Conservation (phyloP, 192 early-diverging fungal species). For the Podila verticillata region DNA sequence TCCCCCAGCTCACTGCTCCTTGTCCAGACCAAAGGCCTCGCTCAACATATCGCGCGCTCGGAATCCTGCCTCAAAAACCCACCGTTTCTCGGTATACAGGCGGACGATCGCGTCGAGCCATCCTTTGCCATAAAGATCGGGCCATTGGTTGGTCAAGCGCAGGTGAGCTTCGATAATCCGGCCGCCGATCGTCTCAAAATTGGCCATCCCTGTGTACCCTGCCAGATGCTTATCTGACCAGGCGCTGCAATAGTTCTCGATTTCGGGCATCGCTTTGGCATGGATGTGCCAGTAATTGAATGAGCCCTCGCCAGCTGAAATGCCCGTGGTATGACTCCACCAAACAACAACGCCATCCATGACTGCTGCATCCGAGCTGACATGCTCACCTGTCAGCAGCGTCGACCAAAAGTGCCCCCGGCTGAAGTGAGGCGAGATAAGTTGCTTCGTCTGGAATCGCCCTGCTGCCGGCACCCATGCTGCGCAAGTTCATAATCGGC, state of each 20-base stretch:
- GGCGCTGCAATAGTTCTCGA: constrained; percentile 3
- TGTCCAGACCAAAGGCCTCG: background rate
- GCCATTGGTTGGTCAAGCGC: constrained; percentile 5
- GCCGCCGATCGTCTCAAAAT: constrained; percentile 10
- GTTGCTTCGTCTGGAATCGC: constrained; percentile 6
- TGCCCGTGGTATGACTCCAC: constrained; percentile 5
- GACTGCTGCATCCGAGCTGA: constrained; percentile 8
- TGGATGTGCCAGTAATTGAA: constrained; percentile 10
- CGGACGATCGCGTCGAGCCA: constrained; percentile 9
- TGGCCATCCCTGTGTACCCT: constrained; percentile 7
- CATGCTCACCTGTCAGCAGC: background rate
- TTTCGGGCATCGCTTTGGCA: constrained; percentile 3
- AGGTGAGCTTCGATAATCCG: constrained; percentile 7
- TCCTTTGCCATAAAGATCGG: constrained; percentile 4
- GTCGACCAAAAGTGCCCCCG: constrained; percentile 6
- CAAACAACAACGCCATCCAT: background rate
- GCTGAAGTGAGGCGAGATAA: constrained; percentile 1
- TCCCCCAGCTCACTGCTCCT: no score
- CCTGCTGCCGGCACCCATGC: constrained; percentile 9
- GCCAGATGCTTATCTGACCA: constrained; percentile 5
- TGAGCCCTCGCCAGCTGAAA: background rate
- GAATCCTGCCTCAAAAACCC: constrained; percentile 5
- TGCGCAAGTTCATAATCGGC: constrained; percentile 5
- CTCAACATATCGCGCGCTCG: background rate
- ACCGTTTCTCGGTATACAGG: background rate